phyloP scores from a whole-genome alignment of 257 asterid genomes.

The Buddleja alternifolia region DNA sequence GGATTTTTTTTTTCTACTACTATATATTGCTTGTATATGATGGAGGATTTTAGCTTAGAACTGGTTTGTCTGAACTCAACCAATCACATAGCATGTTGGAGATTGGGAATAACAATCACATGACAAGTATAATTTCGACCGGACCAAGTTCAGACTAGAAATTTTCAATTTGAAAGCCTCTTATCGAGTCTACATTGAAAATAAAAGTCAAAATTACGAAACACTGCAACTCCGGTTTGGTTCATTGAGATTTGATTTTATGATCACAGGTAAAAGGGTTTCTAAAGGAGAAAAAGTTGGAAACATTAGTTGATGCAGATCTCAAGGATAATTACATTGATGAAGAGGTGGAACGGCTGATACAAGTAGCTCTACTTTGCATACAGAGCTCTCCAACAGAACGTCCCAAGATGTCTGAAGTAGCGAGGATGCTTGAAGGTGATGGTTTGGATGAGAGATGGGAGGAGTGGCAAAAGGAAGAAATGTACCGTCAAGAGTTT shows the following conservation, averaged over 20 bases:
- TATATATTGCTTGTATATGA: too few species aligned
- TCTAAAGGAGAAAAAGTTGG: conserved; percentile 75
- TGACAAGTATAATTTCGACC: too few species aligned
- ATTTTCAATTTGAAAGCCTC: too few species aligned
- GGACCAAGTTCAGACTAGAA: too few species aligned
- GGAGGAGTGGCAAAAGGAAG: conserved; percentile 98
- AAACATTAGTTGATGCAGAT: conserved; percentile 73
- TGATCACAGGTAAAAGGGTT: conserved; percentile 73
- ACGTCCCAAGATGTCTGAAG: conserved; percentile 96
- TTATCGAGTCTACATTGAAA: too few species aligned
- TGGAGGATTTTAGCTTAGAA: too few species aligned
- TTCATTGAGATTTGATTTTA: not conserved
- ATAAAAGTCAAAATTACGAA: too few species aligned
- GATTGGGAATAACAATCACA: too few species aligned
- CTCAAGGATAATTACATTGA: conserved; percentile 70
- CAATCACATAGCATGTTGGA: too few species aligned
- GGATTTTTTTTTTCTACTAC: too few species aligned
- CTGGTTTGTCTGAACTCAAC: too few species aligned
- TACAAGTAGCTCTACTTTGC: conserved; percentile 92
- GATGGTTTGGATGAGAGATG: conserved; percentile 95
- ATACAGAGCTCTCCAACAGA: conserved; percentile 69
- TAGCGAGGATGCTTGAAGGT: conserved; percentile 89
- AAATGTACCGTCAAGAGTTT: conserved; percentile 71
- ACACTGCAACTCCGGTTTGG: not conserved
- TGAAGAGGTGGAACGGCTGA: conserved; percentile 81